These are phyloP conservation scores for Yarrowia yakushimensis DNA, from an alignment of 805 yeast species.

Conservation along the genomic window DNA sequence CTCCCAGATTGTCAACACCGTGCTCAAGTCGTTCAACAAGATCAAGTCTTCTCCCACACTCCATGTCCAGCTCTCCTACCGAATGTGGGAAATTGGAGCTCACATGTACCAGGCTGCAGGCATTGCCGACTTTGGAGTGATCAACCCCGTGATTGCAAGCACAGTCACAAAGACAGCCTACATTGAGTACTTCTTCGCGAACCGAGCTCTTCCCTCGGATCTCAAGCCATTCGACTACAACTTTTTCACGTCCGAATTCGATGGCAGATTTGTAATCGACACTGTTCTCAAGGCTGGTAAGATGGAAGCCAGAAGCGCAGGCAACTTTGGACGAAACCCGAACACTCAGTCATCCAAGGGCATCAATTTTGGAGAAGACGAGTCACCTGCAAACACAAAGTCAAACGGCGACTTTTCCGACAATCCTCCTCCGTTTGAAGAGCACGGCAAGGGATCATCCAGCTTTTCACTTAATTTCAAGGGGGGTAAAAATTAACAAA, in stretches of 20 bases:
- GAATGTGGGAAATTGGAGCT: slow-evolving; percentile 23
- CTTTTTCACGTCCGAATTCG: slow-evolving; percentile 14
- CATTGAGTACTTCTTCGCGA: slow-evolving; percentile 21
- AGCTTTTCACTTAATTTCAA: background rate
- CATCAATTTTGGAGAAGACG: slow-evolving; percentile 5
- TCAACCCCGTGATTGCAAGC: background rate
- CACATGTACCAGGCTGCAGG: slow-evolving; percentile 16
- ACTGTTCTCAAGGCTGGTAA: background rate
- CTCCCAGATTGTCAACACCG: slow-evolving; percentile 9
- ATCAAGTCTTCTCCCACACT: slow-evolving; percentile 11
- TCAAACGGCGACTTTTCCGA: background rate
- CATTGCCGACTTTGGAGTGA: slow-evolving; percentile 1
- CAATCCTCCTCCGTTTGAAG: slow-evolving; percentile 13
- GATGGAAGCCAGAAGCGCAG: slow-evolving; percentile 14
- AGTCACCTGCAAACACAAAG: background rate
- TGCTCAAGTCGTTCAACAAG: slow-evolving; percentile 3
- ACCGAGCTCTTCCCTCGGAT: slow-evolving; percentile 11
- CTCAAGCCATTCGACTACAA: slow-evolving; percentile 12
- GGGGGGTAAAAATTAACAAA: background rate
- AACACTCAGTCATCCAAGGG: background rate
- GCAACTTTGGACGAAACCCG: slow-evolving; percentile 4
- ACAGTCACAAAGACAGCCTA: background rate
- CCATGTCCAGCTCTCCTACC: background rate
- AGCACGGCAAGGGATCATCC: background rate
- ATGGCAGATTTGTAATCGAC: background rate